Conservation (phyloP, 495 filamentous ascomycete genomes). For the Penicillium bialowiezense region DNA sequence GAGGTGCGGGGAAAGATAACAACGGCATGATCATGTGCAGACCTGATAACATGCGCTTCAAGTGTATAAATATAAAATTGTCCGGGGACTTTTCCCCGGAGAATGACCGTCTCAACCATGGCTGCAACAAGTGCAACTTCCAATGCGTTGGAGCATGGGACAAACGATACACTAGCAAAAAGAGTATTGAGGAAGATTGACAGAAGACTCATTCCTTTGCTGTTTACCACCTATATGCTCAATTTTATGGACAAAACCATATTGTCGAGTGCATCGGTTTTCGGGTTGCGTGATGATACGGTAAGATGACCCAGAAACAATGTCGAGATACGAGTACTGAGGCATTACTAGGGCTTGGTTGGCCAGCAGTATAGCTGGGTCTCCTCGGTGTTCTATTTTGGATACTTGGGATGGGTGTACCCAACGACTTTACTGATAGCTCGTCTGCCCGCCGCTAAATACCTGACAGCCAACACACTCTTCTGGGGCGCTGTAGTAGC, state of each 20-base stretch:
- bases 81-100: no score
- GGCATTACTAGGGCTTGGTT: slow-evolving; percentile 32
- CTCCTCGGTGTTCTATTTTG: slow-evolving; percentile 60
- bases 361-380: slow-evolving; percentile 60
- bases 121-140: slow-evolving; percentile 2
- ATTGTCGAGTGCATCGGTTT: slow-evolving; percentile 51
- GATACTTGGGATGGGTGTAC: slow-evolving; percentile 39
- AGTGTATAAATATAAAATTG: no score
- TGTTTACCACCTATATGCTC: slow-evolving; percentile 34
- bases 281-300: slow-evolving; percentile 45
- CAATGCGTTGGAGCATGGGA: slow-evolving; percentile 8
- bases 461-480: slow-evolving; percentile 52
- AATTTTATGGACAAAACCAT: slow-evolving; percentile 57
- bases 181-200: slow-evolving; percentile 47
- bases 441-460: slow-evolving; percentile 51
- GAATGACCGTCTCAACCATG: background rate
- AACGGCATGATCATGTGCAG: background rate
- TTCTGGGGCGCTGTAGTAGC: slow-evolving; percentile 58
- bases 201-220: slow-evolving; percentile 42
- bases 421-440: slow-evolving; percentile 52
- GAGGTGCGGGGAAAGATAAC: slow-evolving; percentile 19
- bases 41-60: background rate
- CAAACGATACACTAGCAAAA: slow-evolving; percentile 10
- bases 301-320: slow-evolving; percentile 10
- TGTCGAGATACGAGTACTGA: slow-evolving; percentile 14